These are phyloP conservation scores for Colletotrichum limetticola DNA, from an alignment of 2,329 filamentous ascomycete species.

Conservation along the genomic window DNA sequence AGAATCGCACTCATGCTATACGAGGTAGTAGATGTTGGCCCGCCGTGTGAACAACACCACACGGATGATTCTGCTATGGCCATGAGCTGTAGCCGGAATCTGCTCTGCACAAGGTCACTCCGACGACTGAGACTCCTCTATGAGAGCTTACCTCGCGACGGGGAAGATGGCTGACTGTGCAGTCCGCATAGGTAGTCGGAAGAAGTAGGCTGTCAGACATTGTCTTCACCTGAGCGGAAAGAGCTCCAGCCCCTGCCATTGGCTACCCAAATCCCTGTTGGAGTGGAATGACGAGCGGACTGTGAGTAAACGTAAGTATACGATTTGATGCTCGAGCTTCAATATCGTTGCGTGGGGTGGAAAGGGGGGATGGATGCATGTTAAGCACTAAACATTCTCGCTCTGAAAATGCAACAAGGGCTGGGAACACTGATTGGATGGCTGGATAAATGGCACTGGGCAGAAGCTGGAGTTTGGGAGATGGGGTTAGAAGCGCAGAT, in stretches of 20 bases:
- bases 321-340: neutral
- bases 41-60: neutral
- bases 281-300: neutral
- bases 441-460: neutral
- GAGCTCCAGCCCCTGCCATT: neutral
- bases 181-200: neutral
- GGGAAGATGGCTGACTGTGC: neutral
- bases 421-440: neutral
- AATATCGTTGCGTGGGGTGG: neutral
- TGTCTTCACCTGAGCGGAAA: neutral
- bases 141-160: neutral
- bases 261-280: neutral
- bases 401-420: neutral
- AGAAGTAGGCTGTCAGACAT: neutral
- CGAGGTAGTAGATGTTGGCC: neutral
- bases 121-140: neutral
- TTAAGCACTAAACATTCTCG: neutral
- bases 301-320: neutral
- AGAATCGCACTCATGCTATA: neutral
- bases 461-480: neutral
- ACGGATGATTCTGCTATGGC: neutral
- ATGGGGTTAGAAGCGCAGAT: neutral
- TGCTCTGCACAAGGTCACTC: neutral
- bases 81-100: neutral
- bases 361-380: neutral